These are phyloP conservation scores for Globisporangium splendens DNA, from an alignment of 352 stramenopile species.

Conservation along the genomic window DNA sequence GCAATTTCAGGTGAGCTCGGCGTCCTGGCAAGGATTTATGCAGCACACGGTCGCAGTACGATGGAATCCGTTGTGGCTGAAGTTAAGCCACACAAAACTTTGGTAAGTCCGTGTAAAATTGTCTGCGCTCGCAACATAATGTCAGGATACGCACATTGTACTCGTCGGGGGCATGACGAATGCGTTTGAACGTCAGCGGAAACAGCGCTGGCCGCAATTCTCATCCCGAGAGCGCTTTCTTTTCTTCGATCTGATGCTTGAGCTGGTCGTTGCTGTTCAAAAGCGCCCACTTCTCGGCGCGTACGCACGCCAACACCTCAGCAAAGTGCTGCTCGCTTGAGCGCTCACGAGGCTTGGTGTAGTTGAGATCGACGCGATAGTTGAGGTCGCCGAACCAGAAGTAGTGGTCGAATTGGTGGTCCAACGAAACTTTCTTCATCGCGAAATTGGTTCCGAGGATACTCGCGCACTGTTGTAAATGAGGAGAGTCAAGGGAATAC, in stretches of 20 bases:
- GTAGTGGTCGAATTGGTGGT: conserved; percentile 83
- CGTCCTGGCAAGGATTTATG: conserved; percentile 75
- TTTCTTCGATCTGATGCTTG: conserved; percentile 47
- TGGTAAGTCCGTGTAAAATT: too few relatives aligned
- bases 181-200: conserved; percentile 81
- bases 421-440: conserved; percentile 62
- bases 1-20: conserved; percentile 45
- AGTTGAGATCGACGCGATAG: conserved; percentile 78
- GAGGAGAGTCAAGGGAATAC: conserved; percentile 4
- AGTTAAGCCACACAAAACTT: not conserved
- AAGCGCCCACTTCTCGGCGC: conserved; percentile 52
- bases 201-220: conserved; percentile 61
- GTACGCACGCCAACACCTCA: conserved; percentile 56
- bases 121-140: too few relatives aligned
- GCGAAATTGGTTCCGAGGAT: conserved; percentile 71
- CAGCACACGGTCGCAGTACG: conserved; percentile 82
- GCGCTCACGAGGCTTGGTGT: conserved; percentile 36
- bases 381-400: conserved; percentile 89
- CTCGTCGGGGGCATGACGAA: conserved; percentile 37
- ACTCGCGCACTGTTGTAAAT: conserved; percentile 44
- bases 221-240: conserved; percentile 63
- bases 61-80: conserved; percentile 72
- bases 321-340: conserved; percentile 66
- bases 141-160: conserved; percentile 34
- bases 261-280: conserved; percentile 83